These are phyloP conservation scores for Colletotrichum cordylinicola DNA, from an alignment of 2,329 filamentous ascomycete species.

Conservation along the genomic window DNA sequence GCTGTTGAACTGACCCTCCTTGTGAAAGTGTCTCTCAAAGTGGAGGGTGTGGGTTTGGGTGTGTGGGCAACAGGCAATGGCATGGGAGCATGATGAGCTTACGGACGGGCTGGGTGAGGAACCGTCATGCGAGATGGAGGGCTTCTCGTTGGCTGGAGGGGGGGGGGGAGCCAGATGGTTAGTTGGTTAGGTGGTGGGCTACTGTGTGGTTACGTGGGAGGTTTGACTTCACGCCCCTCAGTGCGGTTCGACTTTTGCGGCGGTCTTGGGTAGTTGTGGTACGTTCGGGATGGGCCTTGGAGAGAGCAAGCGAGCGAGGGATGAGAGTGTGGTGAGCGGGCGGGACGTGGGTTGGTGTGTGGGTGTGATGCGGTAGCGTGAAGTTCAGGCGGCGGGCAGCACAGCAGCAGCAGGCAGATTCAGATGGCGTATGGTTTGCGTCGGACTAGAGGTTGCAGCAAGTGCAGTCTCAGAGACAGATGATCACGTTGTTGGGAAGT, in stretches of 20 bases:
- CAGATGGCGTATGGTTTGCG: neutral
- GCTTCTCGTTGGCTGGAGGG: slow-evolving; percentile 16
- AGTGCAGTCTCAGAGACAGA: neutral
- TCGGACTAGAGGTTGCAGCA: neutral
- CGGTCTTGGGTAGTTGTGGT: slow-evolving; percentile 8
- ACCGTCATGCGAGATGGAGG: slow-evolving; percentile 19
- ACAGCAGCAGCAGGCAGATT: neutral
- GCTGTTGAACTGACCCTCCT: neutral
- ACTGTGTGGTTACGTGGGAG: neutral
- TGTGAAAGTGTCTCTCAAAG: neutral
- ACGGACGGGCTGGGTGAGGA: slow-evolving; percentile 7
- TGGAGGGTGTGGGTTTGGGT: neutral
- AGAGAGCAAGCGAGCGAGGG: neutral
- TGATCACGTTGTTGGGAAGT: neutral
- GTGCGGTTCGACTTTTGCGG: neutral
- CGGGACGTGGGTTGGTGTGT: neutral
- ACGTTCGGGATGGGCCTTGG: slow-evolving; percentile 18
- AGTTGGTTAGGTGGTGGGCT: neutral
- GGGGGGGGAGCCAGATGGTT: neutral
- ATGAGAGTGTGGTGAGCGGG: neutral
- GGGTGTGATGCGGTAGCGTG: neutral
- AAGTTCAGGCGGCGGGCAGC: neutral
- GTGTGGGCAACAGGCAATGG: neutral
- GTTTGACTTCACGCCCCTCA: neutral
- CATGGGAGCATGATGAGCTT: slow-evolving; percentile 5